Base-by-base conservation (phyloP, 257 asterid genomes). In the Nicotiana tabacum region DNA sequence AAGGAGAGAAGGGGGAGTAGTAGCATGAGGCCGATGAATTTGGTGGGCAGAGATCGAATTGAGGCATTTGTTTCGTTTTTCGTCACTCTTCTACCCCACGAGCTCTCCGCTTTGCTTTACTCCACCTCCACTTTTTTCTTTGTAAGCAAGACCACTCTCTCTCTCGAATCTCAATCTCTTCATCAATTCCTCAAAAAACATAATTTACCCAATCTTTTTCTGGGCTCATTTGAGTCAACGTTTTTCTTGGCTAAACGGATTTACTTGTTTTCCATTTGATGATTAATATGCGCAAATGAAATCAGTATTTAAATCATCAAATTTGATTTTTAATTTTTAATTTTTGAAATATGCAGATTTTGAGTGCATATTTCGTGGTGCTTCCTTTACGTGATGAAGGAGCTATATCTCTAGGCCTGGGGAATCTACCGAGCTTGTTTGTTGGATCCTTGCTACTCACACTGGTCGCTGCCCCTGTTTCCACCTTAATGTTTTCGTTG, bases 301-400 rank as follows among this genome's bases (percentile, higher is more conserved):
- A 43, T 43, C 11, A 43, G 11, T 8, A 43, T 43, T 43, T 8
- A 8, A 43, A 43, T 43, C 46, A 43, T 43, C 51, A 43, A 43
- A 43, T 43, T 7, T 1, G 51, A 43, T 43, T 43, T 43, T 43
- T 8, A 7, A 43, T 8, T 43, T 43, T 43, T 43, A 43, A 8
- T 30, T 78, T 18, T 12, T 80, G 76, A 80, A 62, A 24, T 89
- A 24, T 89, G 91, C 97, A 96, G 99, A 90, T 94, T 82, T 89
- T 96, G 90, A 92, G 99, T 87, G 97, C 99, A 10, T 96, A 96
- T 84, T 96, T 96, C 82, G 98, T 94, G 87, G 97, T 96, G 18
- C 98, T 96, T 82, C 99, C 99, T 9, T 91, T 96, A 79, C 94
- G 99, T 15, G 99, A 96, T 85, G 99, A 96, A 89, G 99, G 99